A percentile compares a stretch with the other conserved stretches of the same genome.
Evolutionary conservation across 2,329 filamentous ascomycete genomes (phyloP).

Genomic region (Lanzia echinophila): DNA sequence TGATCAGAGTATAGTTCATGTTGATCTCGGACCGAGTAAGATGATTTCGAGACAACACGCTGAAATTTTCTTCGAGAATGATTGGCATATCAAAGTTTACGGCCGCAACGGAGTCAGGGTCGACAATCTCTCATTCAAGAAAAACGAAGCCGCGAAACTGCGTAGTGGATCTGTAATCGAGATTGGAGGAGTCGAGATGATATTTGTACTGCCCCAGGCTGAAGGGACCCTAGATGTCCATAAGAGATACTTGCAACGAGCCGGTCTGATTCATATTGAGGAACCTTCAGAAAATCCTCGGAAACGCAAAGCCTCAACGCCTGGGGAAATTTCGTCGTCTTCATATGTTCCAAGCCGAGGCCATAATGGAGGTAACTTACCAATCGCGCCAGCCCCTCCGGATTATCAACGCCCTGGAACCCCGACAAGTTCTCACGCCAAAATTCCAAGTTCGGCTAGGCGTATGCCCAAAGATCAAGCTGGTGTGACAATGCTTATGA

Average conservation of each 20-base stretch:
- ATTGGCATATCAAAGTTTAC: conserved; percentile 82
- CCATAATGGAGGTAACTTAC: conserved; percentile 33
- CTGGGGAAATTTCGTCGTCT: background rate
- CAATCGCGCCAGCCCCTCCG: conserved; percentile 52
- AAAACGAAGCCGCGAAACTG: conserved; percentile 56
- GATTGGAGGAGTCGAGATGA: conserved; percentile 92
- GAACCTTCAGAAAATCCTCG: conserved; percentile 9
- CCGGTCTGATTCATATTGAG: conserved; percentile 41
- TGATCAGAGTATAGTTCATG: conserved; percentile 51
- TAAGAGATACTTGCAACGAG: conserved; percentile 61
- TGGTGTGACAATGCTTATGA: conserved; percentile 40
- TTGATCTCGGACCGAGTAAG: conserved; percentile 82
- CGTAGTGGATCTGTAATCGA: conserved; percentile 87
- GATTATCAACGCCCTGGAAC: conserved; percentile 56
- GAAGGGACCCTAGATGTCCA: conserved; percentile 60
- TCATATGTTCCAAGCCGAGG: conserved; percentile 4
- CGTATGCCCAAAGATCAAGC: conserved; percentile 25
- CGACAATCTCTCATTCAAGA: conserved; percentile 65
- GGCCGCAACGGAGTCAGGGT: conserved; percentile 88
- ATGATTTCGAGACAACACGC: conserved; percentile 73
- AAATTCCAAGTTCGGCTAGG: conserved; percentile 19
- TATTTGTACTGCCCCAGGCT: conserved; percentile 87
- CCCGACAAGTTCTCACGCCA: conserved; percentile 33
- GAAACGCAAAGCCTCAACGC: background rate
- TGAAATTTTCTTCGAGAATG: conserved; percentile 63